Base-by-base conservation (phyloP, 345 rosid genomes). In the Erodium maritimum region DNA sequence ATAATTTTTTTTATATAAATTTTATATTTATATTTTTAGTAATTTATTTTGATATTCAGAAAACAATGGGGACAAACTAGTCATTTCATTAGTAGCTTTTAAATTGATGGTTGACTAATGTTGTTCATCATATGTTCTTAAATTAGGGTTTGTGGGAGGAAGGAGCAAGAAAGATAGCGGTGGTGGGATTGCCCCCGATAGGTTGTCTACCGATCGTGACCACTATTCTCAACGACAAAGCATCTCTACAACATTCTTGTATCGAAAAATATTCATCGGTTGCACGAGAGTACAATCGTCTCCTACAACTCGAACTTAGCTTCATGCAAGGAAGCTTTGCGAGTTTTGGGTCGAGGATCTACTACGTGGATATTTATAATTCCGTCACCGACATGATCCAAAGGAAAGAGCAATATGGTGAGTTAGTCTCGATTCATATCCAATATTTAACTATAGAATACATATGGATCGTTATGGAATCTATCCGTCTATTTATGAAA, bases 201-300 rank as follows among this genome's bases (percentile, higher is more conserved):
- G 97, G 91, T 16, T 91, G 97, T 65, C 55, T 91, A 69, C 97
- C 96, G 4, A 57, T 71, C 17, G 74, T 88, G 2, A 88, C 88
- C 59, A 87, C 96, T 3, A 52, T 85, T 17, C 61, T 71, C 61
- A 80, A 91, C 19, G 21, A 54, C 5, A 48, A 71, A 52, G 62
- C 79, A 12, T 1, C 78, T 33, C 51, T 55, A 0, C 70, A 73
- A 52, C 82, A 94, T 18, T 69, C 56, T 17, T 91, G 96, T 58
- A 50, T 91, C 29, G 90, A 80, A 56, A 60, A 55, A 6, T 78
- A 67, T 46, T 72, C 81, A 19, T 21, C 62, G 2, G 84, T 77
- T 2, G 94, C 77, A 18, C 68, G 21, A 63, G 69, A 79, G 19
- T 85, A 64, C 66, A 87, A 87, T 65, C 5, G 0, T 1, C 60